phyloP scores from a whole-genome alignment of 1,284 basidiomycete genomes.

The Apiotrichum veenhuisii region DNA sequence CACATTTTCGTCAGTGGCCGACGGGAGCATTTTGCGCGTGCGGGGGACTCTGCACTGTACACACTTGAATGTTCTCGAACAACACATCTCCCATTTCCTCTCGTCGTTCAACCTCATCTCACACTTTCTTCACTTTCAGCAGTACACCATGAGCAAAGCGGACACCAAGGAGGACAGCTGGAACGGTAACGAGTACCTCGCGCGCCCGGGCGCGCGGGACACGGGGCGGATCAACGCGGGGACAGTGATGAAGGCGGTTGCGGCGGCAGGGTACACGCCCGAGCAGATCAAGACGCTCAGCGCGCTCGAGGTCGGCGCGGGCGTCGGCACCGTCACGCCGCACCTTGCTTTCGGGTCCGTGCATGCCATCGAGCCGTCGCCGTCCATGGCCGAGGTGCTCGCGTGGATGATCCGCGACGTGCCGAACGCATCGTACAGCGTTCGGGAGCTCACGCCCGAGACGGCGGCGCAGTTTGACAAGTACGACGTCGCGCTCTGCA shows the following conservation, averaged over 20 bases:
- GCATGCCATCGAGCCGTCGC: conserved; percentile 35
- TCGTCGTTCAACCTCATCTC: too few relatives aligned
- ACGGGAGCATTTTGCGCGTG: too few relatives aligned
- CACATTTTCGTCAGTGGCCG: too few relatives aligned
- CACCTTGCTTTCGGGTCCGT: conserved; percentile 30
- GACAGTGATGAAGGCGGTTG: conserved; percentile 22
- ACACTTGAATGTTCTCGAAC: too few relatives aligned
- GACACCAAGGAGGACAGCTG: conserved; percentile 23
- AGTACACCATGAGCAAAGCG: conserved; percentile 16
- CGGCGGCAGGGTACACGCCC: conserved; percentile 13
- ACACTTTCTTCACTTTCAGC: too few relatives aligned
- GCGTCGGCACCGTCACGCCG: conserved; percentile 35
- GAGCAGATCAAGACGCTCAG: conserved; percentile 10
- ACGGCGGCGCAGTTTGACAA: conserved; percentile 10
- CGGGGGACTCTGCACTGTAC: too few relatives aligned
- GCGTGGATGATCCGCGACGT: conserved; percentile 6
- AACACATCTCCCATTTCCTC: too few relatives aligned
- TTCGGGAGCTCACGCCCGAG: conserved; percentile 23
- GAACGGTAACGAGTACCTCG: conserved; percentile 34
- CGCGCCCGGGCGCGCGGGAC: conserved; percentile 24
- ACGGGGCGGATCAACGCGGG: conserved; percentile 14
- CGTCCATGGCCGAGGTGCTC: conserved; percentile 31
- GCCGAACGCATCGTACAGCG: conserved; percentile 12
- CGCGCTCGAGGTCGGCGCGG: conserved; percentile 38
- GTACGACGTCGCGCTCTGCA: conserved; percentile 34